phyloP scores from a whole-genome alignment of 2,329 filamentous ascomycete genomes.

The Cladosporium halotolerans region DNA sequence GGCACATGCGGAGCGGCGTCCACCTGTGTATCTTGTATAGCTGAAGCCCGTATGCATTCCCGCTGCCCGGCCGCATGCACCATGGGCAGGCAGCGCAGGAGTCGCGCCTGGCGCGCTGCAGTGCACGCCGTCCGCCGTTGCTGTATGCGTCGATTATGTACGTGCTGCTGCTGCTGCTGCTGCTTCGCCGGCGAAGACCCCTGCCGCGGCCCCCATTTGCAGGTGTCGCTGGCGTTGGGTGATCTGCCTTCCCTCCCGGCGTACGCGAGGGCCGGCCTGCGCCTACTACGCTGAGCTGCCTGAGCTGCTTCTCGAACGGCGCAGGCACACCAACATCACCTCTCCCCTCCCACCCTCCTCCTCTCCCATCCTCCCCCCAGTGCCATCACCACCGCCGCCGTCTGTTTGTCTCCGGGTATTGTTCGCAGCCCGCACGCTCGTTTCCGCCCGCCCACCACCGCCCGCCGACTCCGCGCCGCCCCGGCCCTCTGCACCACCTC shows the following conservation, averaged over 20 bases:
- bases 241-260: constrained; percentile 10
- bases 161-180: too few species aligned
- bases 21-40: neutral
- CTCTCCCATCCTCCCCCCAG: neutral
- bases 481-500: constrained; percentile 5
- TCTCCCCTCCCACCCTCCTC: neutral
- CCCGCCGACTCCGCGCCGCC: constrained; percentile 2
- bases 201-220: neutral
- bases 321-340: constrained; percentile 3
- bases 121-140: too few species aligned
- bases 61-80: neutral
- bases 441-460: constrained; percentile 6
- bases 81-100: neutral
- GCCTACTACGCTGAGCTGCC: constrained; percentile 2
- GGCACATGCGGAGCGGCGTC: neutral
- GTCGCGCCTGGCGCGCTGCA: too few species aligned
- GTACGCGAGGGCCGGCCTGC: constrained; percentile 2
- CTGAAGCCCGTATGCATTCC: neutral
- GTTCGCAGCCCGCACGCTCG: constrained; percentile 12
- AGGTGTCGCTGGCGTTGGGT: neutral
- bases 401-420: constrained; percentile 9
- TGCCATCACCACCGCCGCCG: neutral
- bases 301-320: neutral
- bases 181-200: neutral
- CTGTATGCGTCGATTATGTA: too few species aligned